Evolutionary conservation across 768 basidiomycete genomes (phyloP).

Genomic region (Crepidotus variabilis): DNA sequence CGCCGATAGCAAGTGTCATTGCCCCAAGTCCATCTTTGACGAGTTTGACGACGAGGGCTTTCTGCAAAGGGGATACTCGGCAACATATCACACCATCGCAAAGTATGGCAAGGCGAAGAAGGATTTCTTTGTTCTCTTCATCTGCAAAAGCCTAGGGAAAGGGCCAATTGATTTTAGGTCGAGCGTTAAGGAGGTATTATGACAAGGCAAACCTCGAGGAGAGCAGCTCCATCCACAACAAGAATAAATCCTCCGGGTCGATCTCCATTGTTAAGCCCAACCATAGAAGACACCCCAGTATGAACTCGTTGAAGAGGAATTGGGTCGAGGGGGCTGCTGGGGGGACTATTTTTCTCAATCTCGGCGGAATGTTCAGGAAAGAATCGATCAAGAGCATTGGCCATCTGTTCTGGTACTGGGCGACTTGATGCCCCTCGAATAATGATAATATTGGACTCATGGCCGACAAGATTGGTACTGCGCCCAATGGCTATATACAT

Average conservation of each 20-base stretch:
- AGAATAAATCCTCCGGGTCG: constrained; percentile 89
- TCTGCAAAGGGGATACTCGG: constrained; percentile 95
- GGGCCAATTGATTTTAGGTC: constrained; percentile 28
- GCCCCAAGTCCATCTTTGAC: constrained; percentile 90
- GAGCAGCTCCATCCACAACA: constrained; percentile 80
- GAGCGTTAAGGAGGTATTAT: too few species aligned
- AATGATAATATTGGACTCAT: constrained; percentile 91
- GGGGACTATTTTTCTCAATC: not conserved
- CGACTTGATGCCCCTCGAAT: constrained; percentile 73
- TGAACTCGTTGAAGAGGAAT: constrained; percentile 52
- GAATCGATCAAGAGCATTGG: constrained; percentile 78
- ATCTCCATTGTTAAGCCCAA: constrained; percentile 82
- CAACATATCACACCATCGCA: constrained; percentile 98
- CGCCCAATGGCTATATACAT: constrained; percentile 84
- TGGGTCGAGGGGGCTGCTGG: not conserved
- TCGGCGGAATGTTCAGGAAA: constrained; percentile 75
- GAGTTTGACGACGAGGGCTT: constrained; percentile 88
- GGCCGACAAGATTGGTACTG: constrained; percentile 89
- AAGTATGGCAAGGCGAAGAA: constrained; percentile 77
- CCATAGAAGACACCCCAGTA: constrained; percentile 76
- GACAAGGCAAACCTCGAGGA: too few species aligned
- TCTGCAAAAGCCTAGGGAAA: constrained; percentile 68
- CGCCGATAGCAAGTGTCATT: constrained; percentile 97
- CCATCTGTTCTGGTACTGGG: constrained; percentile 79
- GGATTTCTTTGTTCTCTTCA: constrained; percentile 64